A percentile compares a stretch with the other conserved stretches of the same genome.
These are phyloP conservation scores for Alternaria gaisen DNA, from an alignment of 2,329 filamentous ascomycete genomes.

Conservation along the genomic window DNA sequence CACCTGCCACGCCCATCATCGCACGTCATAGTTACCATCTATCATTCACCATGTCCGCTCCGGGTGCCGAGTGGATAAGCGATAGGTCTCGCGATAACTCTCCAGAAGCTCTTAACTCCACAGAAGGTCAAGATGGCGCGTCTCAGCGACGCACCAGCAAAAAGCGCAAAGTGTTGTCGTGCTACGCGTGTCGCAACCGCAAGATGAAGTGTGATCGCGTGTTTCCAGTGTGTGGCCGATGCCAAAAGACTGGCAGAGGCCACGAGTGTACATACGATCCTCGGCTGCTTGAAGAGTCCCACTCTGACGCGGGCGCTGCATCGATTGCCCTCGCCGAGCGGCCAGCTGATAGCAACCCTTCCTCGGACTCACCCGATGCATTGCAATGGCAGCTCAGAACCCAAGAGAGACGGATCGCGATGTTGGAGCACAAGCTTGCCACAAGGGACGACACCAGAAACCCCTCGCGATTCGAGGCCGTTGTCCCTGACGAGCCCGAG, in stretches of 20 bases:
- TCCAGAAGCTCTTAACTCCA: conserved; percentile 34
- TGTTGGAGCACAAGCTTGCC: conserved; percentile 42
- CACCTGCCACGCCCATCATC: not conserved
- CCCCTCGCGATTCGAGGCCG: conserved; percentile 26
- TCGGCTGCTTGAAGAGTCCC: conserved; percentile 45
- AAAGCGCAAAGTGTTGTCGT: conserved; percentile 58
- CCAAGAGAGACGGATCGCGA: conserved; percentile 44
- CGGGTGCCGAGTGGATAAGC: conserved; percentile 29
- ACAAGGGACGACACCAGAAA: conserved; percentile 29
- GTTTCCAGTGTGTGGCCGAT: conserved; percentile 56
- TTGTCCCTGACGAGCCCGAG: conserved; percentile 23
- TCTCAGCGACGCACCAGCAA: conserved; percentile 53
- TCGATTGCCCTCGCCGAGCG: conserved; percentile 14
- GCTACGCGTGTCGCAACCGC: conserved; percentile 57
- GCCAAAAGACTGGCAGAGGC: conserved; percentile 54
- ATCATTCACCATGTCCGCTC: conserved; percentile 36
- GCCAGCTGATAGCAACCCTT: conserved; percentile 8
- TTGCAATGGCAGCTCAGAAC: conserved; percentile 40
- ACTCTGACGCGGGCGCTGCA: conserved; percentile 30
- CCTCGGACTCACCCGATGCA: conserved; percentile 23
- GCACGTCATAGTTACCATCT: not conserved
- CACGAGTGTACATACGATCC: conserved; percentile 55
- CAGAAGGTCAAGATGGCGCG: conserved; percentile 34
- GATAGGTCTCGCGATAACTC: conserved; percentile 44
- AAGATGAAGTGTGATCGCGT: conserved; percentile 59